These are phyloP conservation scores for Neonectria faginata DNA, from an alignment of 2,329 filamentous ascomycete species.

Conservation along the genomic window DNA sequence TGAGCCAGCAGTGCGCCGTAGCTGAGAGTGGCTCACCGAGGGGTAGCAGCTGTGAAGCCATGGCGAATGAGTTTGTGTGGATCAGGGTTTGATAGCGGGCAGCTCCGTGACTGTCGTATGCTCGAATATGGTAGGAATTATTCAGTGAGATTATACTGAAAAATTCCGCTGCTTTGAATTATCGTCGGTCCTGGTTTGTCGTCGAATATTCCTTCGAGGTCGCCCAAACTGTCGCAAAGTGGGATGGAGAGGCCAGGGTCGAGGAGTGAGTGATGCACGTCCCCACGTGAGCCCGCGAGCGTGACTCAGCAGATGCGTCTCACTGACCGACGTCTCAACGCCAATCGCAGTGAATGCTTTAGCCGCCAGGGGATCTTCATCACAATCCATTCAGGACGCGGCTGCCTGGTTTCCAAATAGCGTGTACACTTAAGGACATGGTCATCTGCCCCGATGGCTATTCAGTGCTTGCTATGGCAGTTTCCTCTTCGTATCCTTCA, in stretches of 20 bases:
- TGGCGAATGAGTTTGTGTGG: constrained; percentile 50
- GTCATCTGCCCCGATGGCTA: constrained; percentile 41
- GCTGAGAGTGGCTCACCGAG: constrained; percentile 64
- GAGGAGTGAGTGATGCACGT: constrained; percentile 42
- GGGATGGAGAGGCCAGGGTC: constrained; percentile 42
- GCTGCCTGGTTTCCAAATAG: constrained; percentile 46
- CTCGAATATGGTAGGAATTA: neutral
- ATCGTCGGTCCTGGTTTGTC: constrained; percentile 20
- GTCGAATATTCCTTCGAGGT: constrained; percentile 26
- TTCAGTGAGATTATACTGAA: neutral
- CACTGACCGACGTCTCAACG: constrained; percentile 24
- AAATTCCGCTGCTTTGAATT: constrained; percentile 3
- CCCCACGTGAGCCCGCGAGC: constrained; percentile 51
- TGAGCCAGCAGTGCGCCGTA: constrained; percentile 8
- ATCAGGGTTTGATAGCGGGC: constrained; percentile 5
- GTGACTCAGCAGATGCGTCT: constrained; percentile 51
- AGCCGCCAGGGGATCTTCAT: constrained; percentile 23
- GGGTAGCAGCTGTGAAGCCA: constrained; percentile 81
- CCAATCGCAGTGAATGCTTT: constrained; percentile 5
- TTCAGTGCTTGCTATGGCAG: constrained; percentile 34
- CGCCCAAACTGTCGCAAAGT: constrained; percentile 43
- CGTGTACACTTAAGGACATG: constrained; percentile 37
- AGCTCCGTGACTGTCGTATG: neutral
- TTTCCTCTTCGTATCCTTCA: constrained; percentile 23
- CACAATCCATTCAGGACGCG: constrained; percentile 41